Conservation (phyloP, 495 filamentous ascomycete genomes). For the Articulospora tetracladia region DNA sequence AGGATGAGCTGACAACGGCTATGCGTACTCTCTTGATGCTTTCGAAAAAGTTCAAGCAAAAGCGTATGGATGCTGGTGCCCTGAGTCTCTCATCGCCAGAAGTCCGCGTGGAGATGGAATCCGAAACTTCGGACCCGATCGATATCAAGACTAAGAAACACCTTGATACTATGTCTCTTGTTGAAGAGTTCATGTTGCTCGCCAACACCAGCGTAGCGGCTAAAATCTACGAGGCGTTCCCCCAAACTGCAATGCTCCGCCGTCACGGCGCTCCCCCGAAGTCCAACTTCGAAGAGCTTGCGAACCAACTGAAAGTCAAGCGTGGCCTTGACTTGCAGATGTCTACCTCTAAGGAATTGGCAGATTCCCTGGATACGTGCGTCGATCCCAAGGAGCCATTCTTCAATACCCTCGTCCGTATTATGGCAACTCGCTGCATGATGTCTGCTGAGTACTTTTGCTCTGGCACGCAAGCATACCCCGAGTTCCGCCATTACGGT, state of each 20-base stretch:
- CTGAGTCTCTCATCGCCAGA: slow-evolving; percentile 93
- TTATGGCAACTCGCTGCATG: slow-evolving; percentile 98
- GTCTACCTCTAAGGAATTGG: slow-evolving; percentile 84
- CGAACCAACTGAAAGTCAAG: slow-evolving; percentile 82
- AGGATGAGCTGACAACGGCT: slow-evolving; percentile 83
- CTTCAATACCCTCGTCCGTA: slow-evolving; percentile 96
- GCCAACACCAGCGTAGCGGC: slow-evolving; percentile 91
- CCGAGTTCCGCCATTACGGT: slow-evolving; percentile 95
- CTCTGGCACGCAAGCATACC: slow-evolving; percentile 83
- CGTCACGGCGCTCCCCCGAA: slow-evolving; percentile 89
- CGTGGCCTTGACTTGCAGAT: slow-evolving; percentile 71
- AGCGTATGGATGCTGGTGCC: slow-evolving; percentile 93
- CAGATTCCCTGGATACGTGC: slow-evolving; percentile 84
- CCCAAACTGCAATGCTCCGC: slow-evolving; percentile 90
- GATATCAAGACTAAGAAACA: slow-evolving; percentile 93
- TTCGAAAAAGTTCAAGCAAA: slow-evolving; percentile 91
- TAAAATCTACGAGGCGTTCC: slow-evolving; percentile 85
- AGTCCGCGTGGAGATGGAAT: slow-evolving; percentile 89
- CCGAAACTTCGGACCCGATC: slow-evolving; percentile 90
- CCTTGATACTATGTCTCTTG: slow-evolving; percentile 94
- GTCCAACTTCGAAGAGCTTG: slow-evolving; percentile 92
- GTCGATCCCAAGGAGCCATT: slow-evolving; percentile 82
- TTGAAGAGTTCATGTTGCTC: slow-evolving; percentile 99
- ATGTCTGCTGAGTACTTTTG: slow-evolving; percentile 98
- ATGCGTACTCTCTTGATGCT: slow-evolving; percentile 86